phyloP scores from a whole-genome alignment of 2,329 filamentous ascomycete species.

The Fusarium pseudograminearum region DNA sequence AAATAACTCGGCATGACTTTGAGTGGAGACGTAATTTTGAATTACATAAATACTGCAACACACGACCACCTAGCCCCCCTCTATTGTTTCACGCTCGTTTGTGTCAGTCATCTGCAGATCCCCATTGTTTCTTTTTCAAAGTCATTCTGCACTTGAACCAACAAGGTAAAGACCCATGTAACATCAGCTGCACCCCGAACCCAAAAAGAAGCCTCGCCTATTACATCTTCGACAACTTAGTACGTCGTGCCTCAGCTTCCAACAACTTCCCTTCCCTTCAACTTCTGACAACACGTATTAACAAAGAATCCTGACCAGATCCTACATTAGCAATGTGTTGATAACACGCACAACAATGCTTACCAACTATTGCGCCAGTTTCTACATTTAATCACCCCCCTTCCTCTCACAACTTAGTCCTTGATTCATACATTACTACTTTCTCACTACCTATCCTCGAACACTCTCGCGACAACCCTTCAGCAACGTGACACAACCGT shows the following conservation, averaged over 20 bases:
- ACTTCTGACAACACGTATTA: conserved; percentile 8
- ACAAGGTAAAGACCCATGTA: conserved; percentile 9
- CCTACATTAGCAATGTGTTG: background rate
- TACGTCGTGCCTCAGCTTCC: conserved; percentile 29
- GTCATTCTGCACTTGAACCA: conserved; percentile 5
- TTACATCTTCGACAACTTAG: conserved; percentile 21
- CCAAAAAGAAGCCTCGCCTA: conserved; percentile 19
- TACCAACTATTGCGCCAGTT: background rate
- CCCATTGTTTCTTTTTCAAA: background rate
- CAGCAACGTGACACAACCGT: background rate
- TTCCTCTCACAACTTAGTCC: background rate
- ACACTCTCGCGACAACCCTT: conserved; percentile 2
- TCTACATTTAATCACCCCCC: conserved; percentile 3
- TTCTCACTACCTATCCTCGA: background rate
- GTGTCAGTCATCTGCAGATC: background rate
- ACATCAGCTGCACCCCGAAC: conserved; percentile 13
- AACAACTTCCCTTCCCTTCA: conserved; percentile 8
- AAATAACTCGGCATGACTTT: background rate
- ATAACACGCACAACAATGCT: conserved; percentile 1
- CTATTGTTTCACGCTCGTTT: background rate
- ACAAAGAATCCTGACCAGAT: background rate
- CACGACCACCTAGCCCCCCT: too few species aligned
- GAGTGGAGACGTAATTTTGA: background rate
- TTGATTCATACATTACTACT: background rate
- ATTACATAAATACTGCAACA: background rate